Base-by-base conservation (phyloP, 306 rosid species). In the Vigna hirtella region DNA sequence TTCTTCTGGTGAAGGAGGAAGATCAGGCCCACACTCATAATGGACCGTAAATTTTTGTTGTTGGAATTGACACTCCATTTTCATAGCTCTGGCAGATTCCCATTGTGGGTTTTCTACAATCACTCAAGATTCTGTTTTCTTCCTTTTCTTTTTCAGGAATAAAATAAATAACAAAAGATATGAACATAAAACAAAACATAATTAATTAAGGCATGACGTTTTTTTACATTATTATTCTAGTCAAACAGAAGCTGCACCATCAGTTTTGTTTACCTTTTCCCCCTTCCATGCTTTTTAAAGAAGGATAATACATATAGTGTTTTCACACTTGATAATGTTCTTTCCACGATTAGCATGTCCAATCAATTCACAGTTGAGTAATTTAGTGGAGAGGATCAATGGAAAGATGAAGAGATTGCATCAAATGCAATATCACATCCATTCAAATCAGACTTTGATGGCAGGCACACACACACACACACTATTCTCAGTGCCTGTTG, bases 11-110 rank as follows among this genome's bases (percentile, higher is more conserved):
- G 83, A 86, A 74, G 71, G 82, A 83, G 67, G 78, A 81, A 83
- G 43, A 43, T 69, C n/a, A 70, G 91, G 96, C 86, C 88, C 90
- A 77, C 87, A 65, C 45, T 73, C 51, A 80, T 75, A 83, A 83
- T 85, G 84, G 74, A 77, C 86, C 85, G 77, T 73, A 51, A 42
- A 40, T 36, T 34, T 75, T 77, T 76, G 75, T 74, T 79, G 64
- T 70, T 74, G 57, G 64, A 81, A 78, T 78, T 82, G 58, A 83
- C 82, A 67, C 50, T 62, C 71, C 83, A 49, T 45, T 66, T 80
- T 84, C 52, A 82, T 73, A 77, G 50, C 55, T 83, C 49, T 72
- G 72, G 16, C 50, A 72, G 58, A 83, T 80, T 77, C 72, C 76
- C 63, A 24, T 76, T 74, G 30, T 70, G 67, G 69, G 58, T 51